These are phyloP conservation scores for Aquilaria malaccensis DNA, from an alignment of 345 rosid genomes.

Conservation along the genomic window DNA sequence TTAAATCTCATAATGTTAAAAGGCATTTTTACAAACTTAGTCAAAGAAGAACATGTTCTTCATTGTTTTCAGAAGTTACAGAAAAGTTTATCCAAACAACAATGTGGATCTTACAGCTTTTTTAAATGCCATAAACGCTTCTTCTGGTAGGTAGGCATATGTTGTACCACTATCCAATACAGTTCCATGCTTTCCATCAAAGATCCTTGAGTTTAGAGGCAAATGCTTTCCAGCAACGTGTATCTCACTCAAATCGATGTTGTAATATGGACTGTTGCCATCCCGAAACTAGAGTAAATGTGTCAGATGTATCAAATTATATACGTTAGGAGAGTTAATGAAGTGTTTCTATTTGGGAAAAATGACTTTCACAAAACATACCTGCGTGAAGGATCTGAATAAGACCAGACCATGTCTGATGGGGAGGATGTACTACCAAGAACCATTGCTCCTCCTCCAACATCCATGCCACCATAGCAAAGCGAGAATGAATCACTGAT, in stretches of 20 bases:
- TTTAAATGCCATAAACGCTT: slow-evolving; percentile 65
- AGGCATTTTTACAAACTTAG: neutral
- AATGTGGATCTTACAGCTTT: slow-evolving; percentile 50
- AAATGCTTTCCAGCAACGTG: slow-evolving; percentile 84
- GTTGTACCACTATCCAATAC: slow-evolving; percentile 91
- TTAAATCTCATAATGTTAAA: slow-evolving; percentile 3
- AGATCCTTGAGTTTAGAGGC: slow-evolving; percentile 44
- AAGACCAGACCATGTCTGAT: slow-evolving; percentile 57
- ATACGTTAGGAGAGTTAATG: slow-evolving; percentile 39
- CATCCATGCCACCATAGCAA: slow-evolving; percentile 94
- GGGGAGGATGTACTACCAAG: slow-evolving; percentile 75
- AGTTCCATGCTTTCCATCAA: slow-evolving; percentile 74
- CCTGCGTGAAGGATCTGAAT: slow-evolving; percentile 77
- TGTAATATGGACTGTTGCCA: slow-evolving; percentile 99
- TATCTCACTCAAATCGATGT: slow-evolving; percentile 86
- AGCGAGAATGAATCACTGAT: slow-evolving; percentile 84
- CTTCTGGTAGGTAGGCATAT: slow-evolving; percentile 83
- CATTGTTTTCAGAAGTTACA: neutral
- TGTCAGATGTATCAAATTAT: slow-evolving; percentile 60
- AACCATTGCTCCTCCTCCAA: slow-evolving; percentile 95
- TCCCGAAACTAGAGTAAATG: slow-evolving; percentile 99
- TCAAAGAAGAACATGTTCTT: neutral
- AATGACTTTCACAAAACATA: slow-evolving; percentile 32
- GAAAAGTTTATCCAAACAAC: neutral
- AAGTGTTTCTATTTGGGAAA: slow-evolving; percentile 23